phyloP scores from a whole-genome alignment of 148 eudicot genomes.

The Chenopodium berlandieri region DNA sequence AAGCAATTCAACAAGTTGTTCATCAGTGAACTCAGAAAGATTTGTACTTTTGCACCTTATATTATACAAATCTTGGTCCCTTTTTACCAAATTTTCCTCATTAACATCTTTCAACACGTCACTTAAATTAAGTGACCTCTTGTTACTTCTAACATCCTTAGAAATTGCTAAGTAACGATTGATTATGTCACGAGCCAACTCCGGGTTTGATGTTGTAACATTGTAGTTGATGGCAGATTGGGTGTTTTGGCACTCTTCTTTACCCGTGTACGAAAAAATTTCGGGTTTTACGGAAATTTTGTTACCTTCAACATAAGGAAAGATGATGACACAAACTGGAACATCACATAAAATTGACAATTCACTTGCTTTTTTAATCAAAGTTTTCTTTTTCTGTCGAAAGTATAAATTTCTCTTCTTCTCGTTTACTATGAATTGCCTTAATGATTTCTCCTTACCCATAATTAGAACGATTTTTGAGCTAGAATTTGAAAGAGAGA shows the following conservation, averaged over 20 bases:
- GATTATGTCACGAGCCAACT: slow-evolving; percentile 14
- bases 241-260: not conserved
- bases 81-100: not conserved
- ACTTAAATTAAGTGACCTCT: slow-evolving; percentile 11
- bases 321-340: slow-evolving; percentile 30
- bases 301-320: slow-evolving; percentile 16
- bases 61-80: not conserved
- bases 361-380: slow-evolving; percentile 33
- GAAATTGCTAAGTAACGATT: slow-evolving; percentile 18
- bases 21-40: slow-evolving; percentile 4
- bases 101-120: slow-evolving; percentile 10
- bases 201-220: slow-evolving; percentile 9
- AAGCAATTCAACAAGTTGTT: slow-evolving; percentile 18
- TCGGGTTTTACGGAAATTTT: slow-evolving; percentile 6
- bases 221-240: too few species aligned
- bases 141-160: slow-evolving; percentile 13
- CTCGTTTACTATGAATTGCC: slow-evolving; percentile 23
- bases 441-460: slow-evolving; percentile 31
- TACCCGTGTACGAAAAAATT: slow-evolving; percentile 5
- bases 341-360: slow-evolving; percentile 31
- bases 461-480: slow-evolving; percentile 1
- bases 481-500: too few species aligned
- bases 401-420: slow-evolving; percentile 9
- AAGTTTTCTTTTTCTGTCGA: slow-evolving; percentile 17
- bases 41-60: slow-evolving; percentile 15